Evolutionary conservation across 805 yeast species (phyloP), one percentile per base, ranked within the genome.

Genomic region (Teunomyces kruisii): DNA sequence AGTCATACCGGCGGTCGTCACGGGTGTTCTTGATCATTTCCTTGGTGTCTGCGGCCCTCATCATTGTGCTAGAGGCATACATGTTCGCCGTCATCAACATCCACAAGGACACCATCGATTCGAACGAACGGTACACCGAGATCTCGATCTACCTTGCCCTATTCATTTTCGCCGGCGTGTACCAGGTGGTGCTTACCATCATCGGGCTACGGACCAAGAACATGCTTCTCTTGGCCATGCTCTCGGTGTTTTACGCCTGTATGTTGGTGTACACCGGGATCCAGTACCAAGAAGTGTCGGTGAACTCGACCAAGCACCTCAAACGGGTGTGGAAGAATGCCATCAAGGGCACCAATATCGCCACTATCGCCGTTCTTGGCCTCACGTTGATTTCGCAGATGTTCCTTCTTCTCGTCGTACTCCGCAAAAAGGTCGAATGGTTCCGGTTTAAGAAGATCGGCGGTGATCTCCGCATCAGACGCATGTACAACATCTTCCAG

Each of bases 381-480:
- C 48, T 62, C 5, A 67, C 70, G 3, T 57, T 69, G 40, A 40
- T 73, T 6, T 27, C 61, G 4, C 69, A 70, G 53, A 51, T 51
- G 28, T 46, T 74, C 15, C 56, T 72, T 22, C 46, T 56, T 39
- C 60, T 58, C 45, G 58, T 58, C 27, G 38, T 35, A 6, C 63
- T 76, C 9, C 62, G 69, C 40, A 55, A 56, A 9, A 70, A 70
- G 33, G 74, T 76, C 39, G 71, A 68, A 35, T 74, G 80, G 80
- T 62, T 68, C 45, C 61, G 70, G n/a, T 76, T 67, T 58, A 72
- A 76, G 56, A 67, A 70, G 42, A 67, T 75, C 39, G 81, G 81
- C 4, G 80, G 76, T 3, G 75, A 73, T 49, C 47, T 69, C n/a
- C 54, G 55, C 14, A 62, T 74, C 53, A 64, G 67, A 48, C 55